phyloP scores from a whole-genome alignment of 2,329 filamentous ascomycete species.

The Venturia aucupariae region DNA sequence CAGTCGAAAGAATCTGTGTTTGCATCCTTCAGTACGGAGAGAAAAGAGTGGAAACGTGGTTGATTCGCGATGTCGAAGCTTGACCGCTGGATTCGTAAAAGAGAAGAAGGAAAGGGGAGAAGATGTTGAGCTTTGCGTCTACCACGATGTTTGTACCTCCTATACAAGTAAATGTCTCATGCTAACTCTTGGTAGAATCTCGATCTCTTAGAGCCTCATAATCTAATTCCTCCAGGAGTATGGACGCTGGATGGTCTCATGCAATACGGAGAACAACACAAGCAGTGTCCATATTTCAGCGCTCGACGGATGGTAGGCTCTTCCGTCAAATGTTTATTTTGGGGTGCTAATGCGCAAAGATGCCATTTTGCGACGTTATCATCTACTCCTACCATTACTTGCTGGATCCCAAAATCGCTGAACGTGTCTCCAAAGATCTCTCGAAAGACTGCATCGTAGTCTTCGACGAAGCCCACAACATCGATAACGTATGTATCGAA shows the following conservation, averaged over 20 bases:
- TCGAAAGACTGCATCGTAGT: slow-evolving; percentile 98
- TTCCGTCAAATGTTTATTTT: slow-evolving; percentile 16
- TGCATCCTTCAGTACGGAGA: slow-evolving; percentile 90
- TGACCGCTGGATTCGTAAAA: slow-evolving; percentile 94
- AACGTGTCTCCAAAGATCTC: slow-evolving; percentile 86
- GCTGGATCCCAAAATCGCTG: slow-evolving; percentile 94
- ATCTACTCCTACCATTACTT: slow-evolving; percentile 99
- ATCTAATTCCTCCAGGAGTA: slow-evolving; percentile 86
- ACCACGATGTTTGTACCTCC: slow-evolving; percentile 65
- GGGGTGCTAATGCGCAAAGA: slow-evolving; percentile 41
- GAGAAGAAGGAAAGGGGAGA: slow-evolving; percentile 96
- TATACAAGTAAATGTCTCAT: slow-evolving; percentile 8
- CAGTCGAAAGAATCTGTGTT: slow-evolving; percentile 92
- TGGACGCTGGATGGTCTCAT: slow-evolving; percentile 90
- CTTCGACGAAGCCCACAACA: slow-evolving; percentile 98
- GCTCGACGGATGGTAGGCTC: slow-evolving; percentile 73
- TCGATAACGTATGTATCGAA: slow-evolving; percentile 98
- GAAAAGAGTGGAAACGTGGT: slow-evolving; percentile 94
- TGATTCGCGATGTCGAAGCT: slow-evolving; percentile 87
- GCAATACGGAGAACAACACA: slow-evolving; percentile 85
- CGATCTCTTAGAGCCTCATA: slow-evolving; percentile 88
- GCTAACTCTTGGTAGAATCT: slow-evolving; percentile 54
- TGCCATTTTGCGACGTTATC: slow-evolving; percentile 98
- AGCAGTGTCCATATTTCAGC: slow-evolving; percentile 97
- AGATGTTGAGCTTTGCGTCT: slow-evolving; percentile 86